Percentiles rank a stretch among this genome's conserved stretches.
phyloP scores from a whole-genome alignment of 169 alveolate genomes.

The Plasmodium gonderi region DNA sequence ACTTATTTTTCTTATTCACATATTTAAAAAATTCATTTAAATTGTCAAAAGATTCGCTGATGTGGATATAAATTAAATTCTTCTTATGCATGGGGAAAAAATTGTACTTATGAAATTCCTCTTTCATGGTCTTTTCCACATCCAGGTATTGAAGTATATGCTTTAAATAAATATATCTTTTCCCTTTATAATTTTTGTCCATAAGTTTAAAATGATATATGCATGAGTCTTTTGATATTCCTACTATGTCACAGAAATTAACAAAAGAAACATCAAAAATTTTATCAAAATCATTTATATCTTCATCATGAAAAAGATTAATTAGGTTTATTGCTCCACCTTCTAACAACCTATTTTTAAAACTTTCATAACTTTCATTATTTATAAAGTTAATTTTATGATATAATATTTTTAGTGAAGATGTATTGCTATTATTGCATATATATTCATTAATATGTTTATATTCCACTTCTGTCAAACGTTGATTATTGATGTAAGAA shows the following conservation, averaged over 20 bases:
- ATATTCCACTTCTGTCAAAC: conserved; percentile 13
- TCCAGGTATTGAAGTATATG: conserved; percentile 49
- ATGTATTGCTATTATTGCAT: conserved; percentile 30
- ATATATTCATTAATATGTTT: conserved; percentile 54
- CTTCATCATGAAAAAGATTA: conserved; percentile 68
- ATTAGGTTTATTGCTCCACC: conserved; percentile 65
- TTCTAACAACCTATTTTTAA: conserved; percentile 55
- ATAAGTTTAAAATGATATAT: conserved; percentile 51
- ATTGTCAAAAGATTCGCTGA: conserved; percentile 41
- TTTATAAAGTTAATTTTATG: conserved; percentile 52
- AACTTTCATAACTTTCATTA: conserved; percentile 28
- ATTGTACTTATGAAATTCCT: conserved; percentile 44
- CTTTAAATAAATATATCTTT: conserved; percentile 51
- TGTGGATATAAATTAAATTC: conserved; percentile 53
- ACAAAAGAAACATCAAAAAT: conserved; percentile 71
- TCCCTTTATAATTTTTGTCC: conserved; percentile 30
- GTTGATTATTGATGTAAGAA: background rate
- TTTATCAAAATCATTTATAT: conserved; percentile 59
- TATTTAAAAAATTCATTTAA: conserved; percentile 40
- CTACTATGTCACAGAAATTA: conserved; percentile 66
- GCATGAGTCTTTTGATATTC: conserved; percentile 63
- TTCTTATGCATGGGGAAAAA: conserved; percentile 39
- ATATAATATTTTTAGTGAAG: conserved; percentile 36
- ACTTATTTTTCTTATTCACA: conserved; percentile 40
- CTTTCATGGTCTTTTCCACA: conserved; percentile 45